Base-by-base conservation (phyloP, 163 green algal genomes). In the Volvox carteri region DNA sequence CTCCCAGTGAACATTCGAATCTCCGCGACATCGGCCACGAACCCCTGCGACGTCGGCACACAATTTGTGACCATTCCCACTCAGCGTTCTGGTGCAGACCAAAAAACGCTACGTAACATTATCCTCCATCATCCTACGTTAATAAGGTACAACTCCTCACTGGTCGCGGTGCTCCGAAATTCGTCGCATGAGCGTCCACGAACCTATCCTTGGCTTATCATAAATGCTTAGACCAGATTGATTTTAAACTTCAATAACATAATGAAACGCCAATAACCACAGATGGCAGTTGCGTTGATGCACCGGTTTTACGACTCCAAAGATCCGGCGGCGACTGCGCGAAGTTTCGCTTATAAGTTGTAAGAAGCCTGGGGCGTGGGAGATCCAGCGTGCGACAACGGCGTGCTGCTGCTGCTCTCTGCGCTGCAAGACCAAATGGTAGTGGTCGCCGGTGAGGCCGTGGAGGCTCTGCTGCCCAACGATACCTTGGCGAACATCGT, bases 321-420 rank as follows among this genome's bases (percentile, higher is more conserved):
- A 23, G 41, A 80, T 28, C 60, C 90, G 3, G 80, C 80, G 1
- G 76, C 86, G 11, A 92, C 85, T 7, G 93, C 67, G 37, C 28
- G 11, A 7, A 70, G n/a, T 0, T 96, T 97, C 93, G 95, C 95
- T 2, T 79, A 86, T 5, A 23, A 76, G 12, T 75, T 98, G 75
- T 92, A 90, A 33, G 86, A 89, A 46, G 80, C 74, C 48, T 92
- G 90, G 86, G 86, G 86, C 18, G 74, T 93, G 50, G 90, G 90
- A 67, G 77, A 87, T 67, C 50, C 86, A 9, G 86, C 72, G 1
- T 91, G 90, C 84, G 67, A 92, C 68, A 92, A 92, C 58, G 90
- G 90, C 7, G 39, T 75, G 56, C 56, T 86, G 30, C 6, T 86
- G n/a, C 42, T 86, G 35, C 8, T 46, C 28, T 19, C 76, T 35